phyloP scores from a whole-genome alignment of 768 basidiomycete species.

The Termitomyces bulborhizus region DNA sequence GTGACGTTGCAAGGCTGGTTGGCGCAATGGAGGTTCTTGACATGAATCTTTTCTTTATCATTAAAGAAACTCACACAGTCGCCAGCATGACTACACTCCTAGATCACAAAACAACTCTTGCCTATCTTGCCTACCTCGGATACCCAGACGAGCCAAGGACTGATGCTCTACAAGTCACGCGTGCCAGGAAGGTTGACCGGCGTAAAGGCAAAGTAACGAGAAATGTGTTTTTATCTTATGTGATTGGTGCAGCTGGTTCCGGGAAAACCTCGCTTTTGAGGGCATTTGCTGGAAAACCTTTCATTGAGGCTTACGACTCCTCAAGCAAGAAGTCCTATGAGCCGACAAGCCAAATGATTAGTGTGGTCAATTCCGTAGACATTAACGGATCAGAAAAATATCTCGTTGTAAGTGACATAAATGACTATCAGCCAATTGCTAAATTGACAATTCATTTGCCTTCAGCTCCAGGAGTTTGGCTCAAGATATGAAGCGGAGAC shows the following conservation, averaged over 20 bases:
- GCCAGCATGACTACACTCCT: constrained; percentile 92
- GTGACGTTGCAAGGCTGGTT: constrained; percentile 98
- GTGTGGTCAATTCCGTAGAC: constrained; percentile 92
- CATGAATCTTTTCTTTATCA: background rate
- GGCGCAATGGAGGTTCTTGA: constrained; percentile 89
- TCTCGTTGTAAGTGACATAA: constrained; percentile 66
- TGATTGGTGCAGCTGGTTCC: constrained; percentile 92
- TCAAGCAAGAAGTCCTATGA: constrained; percentile 78
- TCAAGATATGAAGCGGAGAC: constrained; percentile 92
- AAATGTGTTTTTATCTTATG: constrained; percentile 90
- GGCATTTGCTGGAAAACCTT: constrained; percentile 82
- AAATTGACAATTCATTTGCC: background rate
- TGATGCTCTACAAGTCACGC: constrained; percentile 77
- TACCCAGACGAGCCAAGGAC: constrained; percentile 80
- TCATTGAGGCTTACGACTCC: constrained; percentile 69
- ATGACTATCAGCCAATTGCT: background rate
- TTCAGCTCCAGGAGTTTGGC: constrained; percentile 93
- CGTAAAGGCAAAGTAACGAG: constrained; percentile 83
- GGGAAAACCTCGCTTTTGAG: constrained; percentile 89
- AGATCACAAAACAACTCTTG: constrained; percentile 87
- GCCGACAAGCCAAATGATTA: constrained; percentile 85
- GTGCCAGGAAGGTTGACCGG: constrained; percentile 78
- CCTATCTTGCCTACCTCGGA: constrained; percentile 93
- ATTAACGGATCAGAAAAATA: constrained; percentile 95
- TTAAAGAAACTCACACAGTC: background rate